These are phyloP conservation scores for Zelonia costaricensis DNA, from an alignment of 208 protist species.

Conservation along the genomic window DNA sequence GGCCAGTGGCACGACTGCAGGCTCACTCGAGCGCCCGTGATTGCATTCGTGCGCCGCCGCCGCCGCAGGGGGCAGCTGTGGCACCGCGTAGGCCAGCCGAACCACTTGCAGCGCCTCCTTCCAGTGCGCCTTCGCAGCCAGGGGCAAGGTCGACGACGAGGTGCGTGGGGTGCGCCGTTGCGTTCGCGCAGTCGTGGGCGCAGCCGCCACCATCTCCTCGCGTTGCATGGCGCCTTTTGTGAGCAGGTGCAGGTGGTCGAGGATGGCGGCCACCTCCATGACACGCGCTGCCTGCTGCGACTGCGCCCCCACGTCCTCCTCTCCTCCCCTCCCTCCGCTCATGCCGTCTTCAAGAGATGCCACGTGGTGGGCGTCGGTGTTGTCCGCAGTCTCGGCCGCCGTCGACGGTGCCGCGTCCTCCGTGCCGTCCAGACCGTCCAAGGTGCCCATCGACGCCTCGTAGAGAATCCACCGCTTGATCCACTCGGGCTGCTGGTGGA, in stretches of 20 bases:
- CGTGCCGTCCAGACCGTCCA: conserved; percentile 54
- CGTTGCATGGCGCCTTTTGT: conserved; percentile 26
- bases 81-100: conserved; percentile 5
- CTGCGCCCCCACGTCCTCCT: neutral
- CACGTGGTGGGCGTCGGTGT: too few species aligned
- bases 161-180: neutral
- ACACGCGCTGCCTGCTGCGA: conserved; percentile 3
- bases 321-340: neutral
- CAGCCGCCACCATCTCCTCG: neutral
- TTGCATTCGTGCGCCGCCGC: neutral
- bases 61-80: neutral
- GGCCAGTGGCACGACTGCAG: neutral
- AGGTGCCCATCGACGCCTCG: conserved; percentile 86
- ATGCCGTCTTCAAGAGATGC: too few species aligned
- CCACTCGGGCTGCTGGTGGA: conserved; percentile 62
- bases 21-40: too few species aligned
- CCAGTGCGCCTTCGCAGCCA: conserved; percentile 14
- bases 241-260: conserved; percentile 36
- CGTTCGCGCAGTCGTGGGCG: neutral
- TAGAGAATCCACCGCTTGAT: conserved; percentile 84
- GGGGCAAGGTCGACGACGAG: neutral
- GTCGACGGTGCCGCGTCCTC: neutral
- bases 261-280: conserved; percentile 24
- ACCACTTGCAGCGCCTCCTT: conserved; percentile 25
- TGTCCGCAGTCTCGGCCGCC: neutral